Evolutionary conservation across 345 rosid species (phyloP), one percentile per base, ranked within the genome.

Genomic region (Noccaea bulbosa): DNA sequence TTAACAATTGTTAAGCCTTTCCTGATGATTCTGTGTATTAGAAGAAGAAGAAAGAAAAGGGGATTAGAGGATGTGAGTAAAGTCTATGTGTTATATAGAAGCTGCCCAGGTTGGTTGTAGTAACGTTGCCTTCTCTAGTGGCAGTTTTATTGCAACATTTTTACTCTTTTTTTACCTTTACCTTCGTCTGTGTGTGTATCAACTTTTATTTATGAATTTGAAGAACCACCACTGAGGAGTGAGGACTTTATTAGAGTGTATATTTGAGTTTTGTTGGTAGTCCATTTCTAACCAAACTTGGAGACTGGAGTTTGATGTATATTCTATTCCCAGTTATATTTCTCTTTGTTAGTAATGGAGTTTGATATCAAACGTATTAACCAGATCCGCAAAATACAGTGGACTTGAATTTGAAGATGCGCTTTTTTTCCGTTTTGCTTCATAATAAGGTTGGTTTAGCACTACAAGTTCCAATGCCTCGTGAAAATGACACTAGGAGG

Each of bases 71-170:
- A 52, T 17, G 34, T 30, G 63, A 65, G 77, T 81, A 72, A 4
- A 77, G 70, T 38, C 74, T 58, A 22, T 80, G 80, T 81, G 84
- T 82, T 78, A 60, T 83, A 72, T 81, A 74, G 70, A 81, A 73
- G 62, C 87, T 90, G 96, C 98, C 98, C 98, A 92, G 96, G 98
- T 87, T 83, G 98, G 98, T 83, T 75, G 78, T 77, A 70, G 81
- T 84, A 77, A 79, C 80, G 80, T 73, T 67, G 88, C 94, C 92
- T 87, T 88, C 96, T 84, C 98, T 88, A 46, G 98, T 81, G 96
- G 96, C 93, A 90, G 93, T 87, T 86, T 80, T 75, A 51, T 27
- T 62, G 59, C 70, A 45, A 46, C 78, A 8, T 43, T 59, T 74
- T 49, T 32, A 55, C 66, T 38, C 12, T 43, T 27, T 65, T 65